Conservation (phyloP, 2,329 filamentous ascomycete genomes). For the Trichoderma koningii region DNA sequence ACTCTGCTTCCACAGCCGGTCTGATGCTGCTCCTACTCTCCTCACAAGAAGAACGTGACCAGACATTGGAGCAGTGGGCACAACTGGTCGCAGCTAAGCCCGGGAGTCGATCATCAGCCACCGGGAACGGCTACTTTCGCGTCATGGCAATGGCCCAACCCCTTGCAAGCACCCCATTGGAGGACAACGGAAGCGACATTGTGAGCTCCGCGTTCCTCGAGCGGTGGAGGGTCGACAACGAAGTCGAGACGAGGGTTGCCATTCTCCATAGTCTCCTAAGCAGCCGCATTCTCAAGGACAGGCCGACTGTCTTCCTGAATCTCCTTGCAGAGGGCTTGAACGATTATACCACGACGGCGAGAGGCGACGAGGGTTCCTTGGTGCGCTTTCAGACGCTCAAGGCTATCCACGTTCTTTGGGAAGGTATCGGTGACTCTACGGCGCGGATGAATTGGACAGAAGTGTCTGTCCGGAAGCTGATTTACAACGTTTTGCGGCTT, state of each 20-base stretch:
- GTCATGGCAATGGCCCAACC: conserved; percentile 55
- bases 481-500: conserved; percentile 63
- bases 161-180: conserved; percentile 35
- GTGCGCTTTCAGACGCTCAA: conserved; percentile 79
- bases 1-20: conserved; percentile 53
- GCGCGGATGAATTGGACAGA: conserved; percentile 32
- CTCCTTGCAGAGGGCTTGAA: conserved; percentile 65
- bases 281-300: conserved; percentile 48
- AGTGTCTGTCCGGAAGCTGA: conserved; percentile 44
- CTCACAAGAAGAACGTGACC: conserved; percentile 39
- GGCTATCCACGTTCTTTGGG: conserved; percentile 68
- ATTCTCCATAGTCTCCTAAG: conserved; percentile 58
- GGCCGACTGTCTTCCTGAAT: conserved; percentile 45
- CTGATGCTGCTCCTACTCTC: conserved; percentile 53
- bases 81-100: conserved; percentile 43
- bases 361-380: conserved; percentile 87
- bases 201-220: conserved; percentile 51
- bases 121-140: conserved; percentile 55
- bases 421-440: conserved; percentile 35
- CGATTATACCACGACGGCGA: conserved; percentile 87
- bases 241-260: conserved; percentile 56
- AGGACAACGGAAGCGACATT: conserved; percentile 33
- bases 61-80: conserved; percentile 51
- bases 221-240: conserved; percentile 54
- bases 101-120: conserved; percentile 39